Evolutionary conservation across 495 filamentous ascomycete genomes (phyloP).

Genomic region (Cladorrhinum samala): DNA sequence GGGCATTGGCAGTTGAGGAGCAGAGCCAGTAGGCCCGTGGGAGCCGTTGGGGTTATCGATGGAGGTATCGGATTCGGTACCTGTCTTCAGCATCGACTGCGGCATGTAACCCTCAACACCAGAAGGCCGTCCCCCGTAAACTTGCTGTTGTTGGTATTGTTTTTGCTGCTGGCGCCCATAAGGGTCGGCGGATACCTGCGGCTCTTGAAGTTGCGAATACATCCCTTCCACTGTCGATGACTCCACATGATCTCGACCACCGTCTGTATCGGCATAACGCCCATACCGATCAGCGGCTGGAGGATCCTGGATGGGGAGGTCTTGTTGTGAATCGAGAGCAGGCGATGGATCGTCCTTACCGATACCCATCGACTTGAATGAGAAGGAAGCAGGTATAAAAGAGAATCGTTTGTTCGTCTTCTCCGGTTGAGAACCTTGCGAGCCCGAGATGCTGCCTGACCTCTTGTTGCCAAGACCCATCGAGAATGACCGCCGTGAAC

Average conservation of each 20-base stretch:
- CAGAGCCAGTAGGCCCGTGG: slow-evolving; percentile 26
- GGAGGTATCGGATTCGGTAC: slow-evolving; percentile 44
- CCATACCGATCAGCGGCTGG: slow-evolving; percentile 34
- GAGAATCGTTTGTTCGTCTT: slow-evolving; percentile 64
- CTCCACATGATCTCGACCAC: slow-evolving; percentile 24
- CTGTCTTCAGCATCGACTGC: slow-evolving; percentile 40
- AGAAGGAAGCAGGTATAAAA: slow-evolving; percentile 71
- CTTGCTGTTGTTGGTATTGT: neutral
- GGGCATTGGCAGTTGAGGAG: slow-evolving; percentile 27
- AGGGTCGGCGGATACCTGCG: slow-evolving; percentile 17
- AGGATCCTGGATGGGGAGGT: slow-evolving; percentile 44
- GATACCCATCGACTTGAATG: slow-evolving; percentile 51
- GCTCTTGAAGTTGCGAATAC: slow-evolving; percentile 35
- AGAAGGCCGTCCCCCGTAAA: slow-evolving; percentile 22
- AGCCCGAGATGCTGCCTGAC: slow-evolving; percentile 50
- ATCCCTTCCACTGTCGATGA: slow-evolving; percentile 35
- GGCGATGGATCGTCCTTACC: slow-evolving; percentile 40
- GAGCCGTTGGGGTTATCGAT: slow-evolving; percentile 27
- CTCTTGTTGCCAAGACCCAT: slow-evolving; percentile 68
- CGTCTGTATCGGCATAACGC: slow-evolving; percentile 31
- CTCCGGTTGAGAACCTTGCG: slow-evolving; percentile 44
- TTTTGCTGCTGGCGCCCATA: slow-evolving; percentile 21
- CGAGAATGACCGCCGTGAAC: slow-evolving; percentile 65
- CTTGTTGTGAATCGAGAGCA: slow-evolving; percentile 36
- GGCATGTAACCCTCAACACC: slow-evolving; percentile 35